phyloP scores from a whole-genome alignment of 495 filamentous ascomycete genomes.

The Aspergillus hancockii region DNA sequence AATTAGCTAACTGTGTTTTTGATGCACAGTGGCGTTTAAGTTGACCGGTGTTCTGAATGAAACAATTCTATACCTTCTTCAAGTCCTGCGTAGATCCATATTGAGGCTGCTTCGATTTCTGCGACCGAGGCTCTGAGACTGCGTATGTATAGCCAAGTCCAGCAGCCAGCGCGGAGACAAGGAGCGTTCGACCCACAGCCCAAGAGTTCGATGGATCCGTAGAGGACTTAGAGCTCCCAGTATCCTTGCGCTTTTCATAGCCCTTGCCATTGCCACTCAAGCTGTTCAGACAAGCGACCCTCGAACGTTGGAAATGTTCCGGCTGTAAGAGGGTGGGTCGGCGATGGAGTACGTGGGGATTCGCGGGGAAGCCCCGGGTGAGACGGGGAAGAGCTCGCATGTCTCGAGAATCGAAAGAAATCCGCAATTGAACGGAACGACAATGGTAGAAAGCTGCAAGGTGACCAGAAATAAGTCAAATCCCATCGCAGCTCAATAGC shows the following conservation, averaged over 20 bases:
- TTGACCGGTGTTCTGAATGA: not conserved
- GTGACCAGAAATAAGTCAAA: conserved; percentile 1
- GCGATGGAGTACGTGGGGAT: conserved; percentile 28
- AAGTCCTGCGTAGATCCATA: conserved; percentile 47
- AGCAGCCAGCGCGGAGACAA: conserved; percentile 37
- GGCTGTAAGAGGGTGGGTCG: conserved; percentile 23
- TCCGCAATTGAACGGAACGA: not conserved
- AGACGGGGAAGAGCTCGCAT: conserved; percentile 30
- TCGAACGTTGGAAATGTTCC: conserved; percentile 8
- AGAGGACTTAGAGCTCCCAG: conserved; percentile 20
- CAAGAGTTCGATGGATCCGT: conserved; percentile 25
- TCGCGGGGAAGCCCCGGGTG: conserved; percentile 31
- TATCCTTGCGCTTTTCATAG: conserved; percentile 11
- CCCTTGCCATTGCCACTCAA: conserved; percentile 16
- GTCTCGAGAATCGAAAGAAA: conserved; percentile 2
- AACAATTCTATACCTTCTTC: conserved; percentile 32
- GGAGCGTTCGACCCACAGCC: conserved; percentile 31
- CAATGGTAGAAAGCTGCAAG: not conserved
- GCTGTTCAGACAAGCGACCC: conserved; percentile 24
- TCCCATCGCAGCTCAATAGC: not conserved
- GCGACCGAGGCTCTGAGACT: conserved; percentile 16
- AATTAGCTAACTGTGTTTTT: not conserved
- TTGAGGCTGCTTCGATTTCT: conserved; percentile 23
- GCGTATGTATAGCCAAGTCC: conserved; percentile 42
- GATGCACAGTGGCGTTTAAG: not conserved